Evolutionary conservation across 345 rosid species (phyloP), one percentile per base, ranked within the genome.

Genomic region (Clarkia xantiana): DNA sequence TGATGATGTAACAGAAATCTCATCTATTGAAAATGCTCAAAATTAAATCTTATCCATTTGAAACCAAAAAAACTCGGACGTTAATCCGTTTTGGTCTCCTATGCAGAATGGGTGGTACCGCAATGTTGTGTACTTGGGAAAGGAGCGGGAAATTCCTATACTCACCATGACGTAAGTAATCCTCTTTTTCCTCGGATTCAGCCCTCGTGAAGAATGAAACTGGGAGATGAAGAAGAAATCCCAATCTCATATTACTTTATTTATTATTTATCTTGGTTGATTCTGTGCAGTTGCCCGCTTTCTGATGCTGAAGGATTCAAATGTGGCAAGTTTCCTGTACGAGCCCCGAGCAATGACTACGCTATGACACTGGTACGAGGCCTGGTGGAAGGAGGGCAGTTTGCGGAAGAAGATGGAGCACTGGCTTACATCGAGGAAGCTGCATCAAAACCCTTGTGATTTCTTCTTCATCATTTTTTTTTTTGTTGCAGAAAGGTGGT

Each of bases 91-190:
- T 11, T 14, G 17, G 22, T 20, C 46, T 38, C 19, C 11, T 6
- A 1, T 67, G 71, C 94, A 86, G 94, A 47, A n/a, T 14, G 75
- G 82, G 14, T 73, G 93, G 93, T 91, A 91, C 67, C 68, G 54
- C 42, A 78, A 76, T 18, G 80, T 84, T 9, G 73, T 86, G 49
- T 79, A 65, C 81, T 40, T 91, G 65, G 96, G 94, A 45, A 76
- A 71, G 72, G 76, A 81, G 61, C 11, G 40, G 0, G 71, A 55
- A 50, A 51, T 84, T 29, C 85, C 98, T 14, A 65, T 91, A 44
- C 63, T 91, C 45, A 78, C 98, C 25, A 86, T 84, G 83, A 86
- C 94, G 96, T 79, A 70, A 1, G 84, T 45, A 16, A 20, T n/a
- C n/a, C n/a, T n/a, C n/a, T n/a, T n/a, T 38, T 41, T 11, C 6